Conservation (phyloP, 2,329 filamentous ascomycete genomes). For the Dactylellina cionopaga region DNA sequence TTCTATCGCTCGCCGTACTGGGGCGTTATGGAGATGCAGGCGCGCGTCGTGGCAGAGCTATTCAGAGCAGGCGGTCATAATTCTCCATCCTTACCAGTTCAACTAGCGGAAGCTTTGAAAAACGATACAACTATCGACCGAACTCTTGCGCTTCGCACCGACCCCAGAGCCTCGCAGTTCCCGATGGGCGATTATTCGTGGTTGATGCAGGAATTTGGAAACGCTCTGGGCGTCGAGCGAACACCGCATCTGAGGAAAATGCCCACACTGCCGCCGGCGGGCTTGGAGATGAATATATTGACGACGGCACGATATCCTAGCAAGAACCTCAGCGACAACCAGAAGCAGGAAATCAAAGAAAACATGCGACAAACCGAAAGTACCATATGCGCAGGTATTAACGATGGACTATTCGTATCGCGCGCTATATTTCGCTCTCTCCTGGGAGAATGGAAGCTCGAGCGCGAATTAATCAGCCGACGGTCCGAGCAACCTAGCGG, state of each 20-base stretch:
- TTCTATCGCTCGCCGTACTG: slow-evolving; percentile 87
- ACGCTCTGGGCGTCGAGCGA: slow-evolving; percentile 67
- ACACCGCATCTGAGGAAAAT: slow-evolving; percentile 59
- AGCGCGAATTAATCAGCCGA: slow-evolving; percentile 67
- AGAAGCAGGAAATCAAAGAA: slow-evolving; percentile 61
- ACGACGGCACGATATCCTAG: slow-evolving; percentile 68
- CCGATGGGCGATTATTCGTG: slow-evolving; percentile 85
- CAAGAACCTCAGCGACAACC: slow-evolving; percentile 60
- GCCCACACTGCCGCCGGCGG: slow-evolving; percentile 62
- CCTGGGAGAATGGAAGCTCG: slow-evolving; percentile 75
- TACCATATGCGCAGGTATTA: slow-evolving; percentile 62
- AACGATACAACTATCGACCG: slow-evolving; percentile 64
- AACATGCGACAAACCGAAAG: slow-evolving; percentile 65
- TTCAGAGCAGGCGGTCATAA: slow-evolving; percentile 64
- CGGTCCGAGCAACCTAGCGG: slow-evolving; percentile 72
- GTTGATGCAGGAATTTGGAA: slow-evolving; percentile 76
- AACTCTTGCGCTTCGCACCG: slow-evolving; percentile 65
- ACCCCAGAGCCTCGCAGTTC: slow-evolving; percentile 71
- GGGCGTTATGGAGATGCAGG: slow-evolving; percentile 89
- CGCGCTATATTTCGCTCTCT: slow-evolving; percentile 76
- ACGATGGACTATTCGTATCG: slow-evolving; percentile 67
- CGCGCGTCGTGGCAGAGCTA: slow-evolving; percentile 71
- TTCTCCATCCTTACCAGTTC: slow-evolving; percentile 56
- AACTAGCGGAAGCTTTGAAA: slow-evolving; percentile 62
- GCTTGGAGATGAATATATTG: slow-evolving; percentile 66